Percentiles rank a stretch among this genome's conserved stretches.
Evolutionary conservation across 768 basidiomycete genomes (phyloP).

Genomic region (Phallus indusiatus): DNA sequence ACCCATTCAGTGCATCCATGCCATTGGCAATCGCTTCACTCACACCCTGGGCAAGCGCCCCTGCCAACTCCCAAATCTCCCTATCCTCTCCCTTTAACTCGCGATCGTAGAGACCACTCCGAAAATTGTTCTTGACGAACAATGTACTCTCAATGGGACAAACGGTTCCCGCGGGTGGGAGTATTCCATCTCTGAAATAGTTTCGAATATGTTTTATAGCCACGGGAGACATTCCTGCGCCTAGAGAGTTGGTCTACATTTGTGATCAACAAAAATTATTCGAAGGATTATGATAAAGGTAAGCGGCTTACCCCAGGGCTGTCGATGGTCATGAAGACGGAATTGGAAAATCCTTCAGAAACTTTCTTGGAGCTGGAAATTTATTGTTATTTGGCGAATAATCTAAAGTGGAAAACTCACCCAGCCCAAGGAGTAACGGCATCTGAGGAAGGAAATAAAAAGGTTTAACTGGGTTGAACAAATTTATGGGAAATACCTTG

Average conservation of each 20-base stretch:
- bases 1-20: too few species aligned
- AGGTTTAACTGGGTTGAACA: not conserved
- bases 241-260: constrained; percentile 12
- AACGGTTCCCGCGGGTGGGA: constrained; percentile 17
- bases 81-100: too few species aligned
- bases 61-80: too few species aligned
- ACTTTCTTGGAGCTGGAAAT: constrained; percentile 4
- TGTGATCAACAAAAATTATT: not conserved
- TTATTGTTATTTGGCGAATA: not conserved
- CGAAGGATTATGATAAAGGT: not conserved
- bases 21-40: too few species aligned
- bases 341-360: constrained; percentile 5
- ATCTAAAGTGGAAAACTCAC: not conserved
- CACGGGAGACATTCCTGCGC: constrained; percentile 14
- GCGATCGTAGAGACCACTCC: too few species aligned
- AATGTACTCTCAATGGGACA: constrained; percentile 14
- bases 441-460: not conserved
- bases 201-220: constrained; percentile 16
- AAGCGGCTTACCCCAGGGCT: constrained; percentile 8
- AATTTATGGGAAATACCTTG: too few species aligned
- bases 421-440: not conserved
- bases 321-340: constrained; percentile 6
- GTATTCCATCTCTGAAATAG: constrained; percentile 19
- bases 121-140: constrained; percentile 4
- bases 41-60: too few species aligned